phyloP scores from a whole-genome alignment of 495 filamentous ascomycete genomes.

The Podospora comata region DNA sequence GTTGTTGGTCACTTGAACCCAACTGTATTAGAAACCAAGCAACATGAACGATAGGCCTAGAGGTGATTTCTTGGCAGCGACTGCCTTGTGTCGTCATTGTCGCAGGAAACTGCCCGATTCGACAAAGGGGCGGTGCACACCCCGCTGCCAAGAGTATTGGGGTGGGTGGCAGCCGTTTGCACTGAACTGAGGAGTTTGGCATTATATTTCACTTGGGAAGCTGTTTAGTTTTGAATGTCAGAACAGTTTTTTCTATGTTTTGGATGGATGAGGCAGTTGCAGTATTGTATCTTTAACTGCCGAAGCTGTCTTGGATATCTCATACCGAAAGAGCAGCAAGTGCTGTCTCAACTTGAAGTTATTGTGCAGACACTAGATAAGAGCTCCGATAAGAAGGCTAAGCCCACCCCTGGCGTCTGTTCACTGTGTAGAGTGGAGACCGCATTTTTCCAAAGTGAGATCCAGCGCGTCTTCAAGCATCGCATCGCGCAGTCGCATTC shows the following conservation, averaged over 20 bases:
- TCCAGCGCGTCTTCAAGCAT: neutral
- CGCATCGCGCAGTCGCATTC: conserved; percentile 12
- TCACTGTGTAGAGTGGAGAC: conserved; percentile 12
- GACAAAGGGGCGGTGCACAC: conserved; percentile 1
- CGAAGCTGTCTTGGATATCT: neutral
- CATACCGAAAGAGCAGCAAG: neutral
- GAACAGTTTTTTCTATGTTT: neutral
- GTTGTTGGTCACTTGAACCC: neutral
- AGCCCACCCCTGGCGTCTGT: neutral
- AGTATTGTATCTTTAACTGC: too few relatives aligned
- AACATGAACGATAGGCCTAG: neutral
- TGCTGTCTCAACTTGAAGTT: neutral
- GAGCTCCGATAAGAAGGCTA: neutral
- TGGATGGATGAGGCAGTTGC: neutral
- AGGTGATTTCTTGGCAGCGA: conserved; percentile 8
- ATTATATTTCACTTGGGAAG: neutral
- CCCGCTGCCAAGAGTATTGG: conserved; percentile 15
- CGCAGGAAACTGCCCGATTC: conserved; percentile 20
- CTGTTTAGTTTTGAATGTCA: neutral
- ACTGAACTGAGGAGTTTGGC: neutral
- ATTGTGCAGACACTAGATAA: neutral
- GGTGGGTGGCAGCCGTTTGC: neutral
- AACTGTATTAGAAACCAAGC: neutral
- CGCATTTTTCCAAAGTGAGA: conserved; percentile 9
- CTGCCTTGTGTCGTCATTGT: conserved; percentile 13